These are phyloP conservation scores for Rutstroemia sp. DNA, from an alignment of 2,329 filamentous ascomycete species.

Conservation along the genomic window DNA sequence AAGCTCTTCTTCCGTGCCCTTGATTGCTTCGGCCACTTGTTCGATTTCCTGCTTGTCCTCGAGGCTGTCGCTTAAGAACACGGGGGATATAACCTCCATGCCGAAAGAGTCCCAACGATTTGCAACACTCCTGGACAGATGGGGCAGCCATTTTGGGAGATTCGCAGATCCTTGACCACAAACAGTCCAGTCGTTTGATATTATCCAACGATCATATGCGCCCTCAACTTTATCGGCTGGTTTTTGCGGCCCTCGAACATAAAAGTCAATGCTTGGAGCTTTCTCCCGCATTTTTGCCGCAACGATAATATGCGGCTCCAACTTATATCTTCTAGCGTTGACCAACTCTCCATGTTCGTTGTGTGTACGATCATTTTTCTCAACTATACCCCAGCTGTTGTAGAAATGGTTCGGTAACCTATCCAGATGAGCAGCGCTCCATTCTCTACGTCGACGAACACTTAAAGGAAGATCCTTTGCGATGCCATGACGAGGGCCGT, in stretches of 20 bases:
- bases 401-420: conserved; percentile 11
- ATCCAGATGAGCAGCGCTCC: conserved; percentile 1
- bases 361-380: not conserved
- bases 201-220: conserved; percentile 16
- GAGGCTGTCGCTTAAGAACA: conserved; percentile 8
- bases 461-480: conserved; percentile 11
- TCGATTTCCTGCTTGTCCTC: conserved; percentile 10
- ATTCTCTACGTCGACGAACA: conserved; percentile 3
- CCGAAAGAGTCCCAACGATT: conserved; percentile 22
- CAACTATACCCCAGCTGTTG: conserved; percentile 19
- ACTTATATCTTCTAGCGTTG: conserved; percentile 5
- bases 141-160: conserved; percentile 17
- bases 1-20: not conserved
- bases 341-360: not conserved
- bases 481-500: not conserved
- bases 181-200: conserved; percentile 17
- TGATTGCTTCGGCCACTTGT: conserved; percentile 11
- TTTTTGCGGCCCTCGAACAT: not conserved
- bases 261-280: conserved; percentile 2
- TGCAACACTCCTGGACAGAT: not conserved
- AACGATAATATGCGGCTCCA: conserved; percentile 16
- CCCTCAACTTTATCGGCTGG: conserved; percentile 1
- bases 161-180: conserved; percentile 20
- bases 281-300: conserved; percentile 5
- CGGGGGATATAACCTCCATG: conserved; percentile 19